Percentiles rank a stretch among this genome's conserved stretches.
phyloP scores from a whole-genome alignment of 176 grass and related monocot genomes.

The Carex myosuroides region DNA sequence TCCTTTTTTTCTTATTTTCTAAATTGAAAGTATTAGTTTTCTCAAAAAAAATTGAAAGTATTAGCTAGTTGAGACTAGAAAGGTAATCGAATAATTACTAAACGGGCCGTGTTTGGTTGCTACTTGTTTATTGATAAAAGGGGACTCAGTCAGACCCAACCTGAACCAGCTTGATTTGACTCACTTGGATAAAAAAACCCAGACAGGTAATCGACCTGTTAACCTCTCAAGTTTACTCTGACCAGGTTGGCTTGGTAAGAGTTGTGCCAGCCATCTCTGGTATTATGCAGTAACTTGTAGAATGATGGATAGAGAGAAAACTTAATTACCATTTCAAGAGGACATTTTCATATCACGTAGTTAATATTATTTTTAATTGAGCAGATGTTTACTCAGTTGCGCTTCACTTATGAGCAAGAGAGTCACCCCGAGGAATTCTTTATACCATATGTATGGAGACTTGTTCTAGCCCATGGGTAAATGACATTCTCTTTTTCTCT shows the following conservation, averaged over 20 bases:
- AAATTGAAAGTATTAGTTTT: background rate
- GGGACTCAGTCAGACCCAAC: background rate
- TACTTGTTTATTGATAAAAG: background rate
- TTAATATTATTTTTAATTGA: slow-evolving; percentile 29
- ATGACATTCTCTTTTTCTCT: slow-evolving; percentile 8
- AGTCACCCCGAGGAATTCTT: slow-evolving; percentile 99
- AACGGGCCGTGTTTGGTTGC: background rate
- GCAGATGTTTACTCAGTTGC: slow-evolving; percentile 97
- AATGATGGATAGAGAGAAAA: background rate
- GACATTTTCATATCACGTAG: background rate
- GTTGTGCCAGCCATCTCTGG: background rate
- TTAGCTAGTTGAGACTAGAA: no score
- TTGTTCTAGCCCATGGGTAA: slow-evolving; percentile 87
- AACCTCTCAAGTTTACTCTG: background rate
- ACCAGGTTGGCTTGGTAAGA: background rate
- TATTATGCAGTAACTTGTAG: background rate
- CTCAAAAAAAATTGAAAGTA: background rate
- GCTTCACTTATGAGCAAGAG: slow-evolving; percentile 99
- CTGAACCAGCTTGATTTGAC: background rate
- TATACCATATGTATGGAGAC: slow-evolving; percentile 95
- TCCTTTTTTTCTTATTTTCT: background rate
- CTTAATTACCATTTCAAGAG: background rate
- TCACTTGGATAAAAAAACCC: background rate
- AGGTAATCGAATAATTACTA: background rate
- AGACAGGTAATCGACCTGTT: background rate